Percentiles rank a stretch among this genome's conserved stretches.
Conservation (phyloP, 2,329 filamentous ascomycete species). For the Xylariaceae sp. region DNA sequence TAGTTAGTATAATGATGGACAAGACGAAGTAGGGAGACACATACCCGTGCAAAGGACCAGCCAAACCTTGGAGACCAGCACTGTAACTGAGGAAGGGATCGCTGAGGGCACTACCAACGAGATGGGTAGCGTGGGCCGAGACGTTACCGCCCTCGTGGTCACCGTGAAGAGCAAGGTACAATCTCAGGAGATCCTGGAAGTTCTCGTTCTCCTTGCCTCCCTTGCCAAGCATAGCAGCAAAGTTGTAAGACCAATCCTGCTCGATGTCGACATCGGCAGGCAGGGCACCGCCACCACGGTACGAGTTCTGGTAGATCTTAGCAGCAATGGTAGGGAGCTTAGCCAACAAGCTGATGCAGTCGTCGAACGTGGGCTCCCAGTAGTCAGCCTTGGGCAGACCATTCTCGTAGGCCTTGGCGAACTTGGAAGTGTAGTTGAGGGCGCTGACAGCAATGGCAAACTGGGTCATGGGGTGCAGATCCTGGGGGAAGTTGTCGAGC, state of each 20-base stretch:
- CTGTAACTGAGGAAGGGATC: slow-evolving; percentile 96
- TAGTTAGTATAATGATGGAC: not conserved
- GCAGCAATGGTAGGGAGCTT: slow-evolving; percentile 96
- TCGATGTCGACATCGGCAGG: slow-evolving; percentile 70
- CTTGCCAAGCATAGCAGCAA: slow-evolving; percentile 92
- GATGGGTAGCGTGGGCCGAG: slow-evolving; percentile 88
- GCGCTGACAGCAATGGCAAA: slow-evolving; percentile 92
- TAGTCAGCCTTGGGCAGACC: slow-evolving; percentile 94
- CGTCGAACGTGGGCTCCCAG: slow-evolving; percentile 98
- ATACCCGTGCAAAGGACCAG: slow-evolving; percentile 81
- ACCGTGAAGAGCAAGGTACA: slow-evolving; percentile 94
- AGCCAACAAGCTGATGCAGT: slow-evolving; percentile 85
- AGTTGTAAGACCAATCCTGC: slow-evolving; percentile 99
- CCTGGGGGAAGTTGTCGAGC: slow-evolving; percentile 81
- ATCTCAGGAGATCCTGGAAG: slow-evolving; percentile 89
- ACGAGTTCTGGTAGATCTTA: slow-evolving; percentile 93
- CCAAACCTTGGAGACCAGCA: slow-evolving; percentile 89
- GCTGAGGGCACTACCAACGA: slow-evolving; percentile 89
- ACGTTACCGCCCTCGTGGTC: slow-evolving; percentile 99
- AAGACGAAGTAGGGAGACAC: slow-evolving; percentile 18
- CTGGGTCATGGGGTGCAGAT: slow-evolving; percentile 97
- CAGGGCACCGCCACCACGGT: slow-evolving; percentile 68
- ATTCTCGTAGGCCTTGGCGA: slow-evolving; percentile 86
- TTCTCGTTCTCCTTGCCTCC: slow-evolving; percentile 80
- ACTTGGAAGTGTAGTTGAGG: slow-evolving; percentile 91